Percentiles rank a stretch among this genome's conserved stretches.
These are phyloP conservation scores for Lachnellula occidentalis DNA, from an alignment of 2,329 filamentous ascomycete species.

Conservation along the genomic window DNA sequence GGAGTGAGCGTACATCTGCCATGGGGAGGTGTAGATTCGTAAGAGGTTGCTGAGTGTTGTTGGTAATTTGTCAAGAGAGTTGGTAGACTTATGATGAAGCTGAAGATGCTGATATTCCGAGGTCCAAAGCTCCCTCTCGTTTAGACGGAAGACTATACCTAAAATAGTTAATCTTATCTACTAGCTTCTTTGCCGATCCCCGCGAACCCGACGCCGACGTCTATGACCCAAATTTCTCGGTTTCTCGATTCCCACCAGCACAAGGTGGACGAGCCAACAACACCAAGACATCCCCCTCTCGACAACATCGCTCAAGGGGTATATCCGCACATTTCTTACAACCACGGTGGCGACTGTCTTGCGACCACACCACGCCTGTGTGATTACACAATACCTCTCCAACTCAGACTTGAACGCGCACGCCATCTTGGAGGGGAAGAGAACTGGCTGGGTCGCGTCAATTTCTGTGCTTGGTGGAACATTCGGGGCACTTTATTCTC, in stretches of 20 bases:
- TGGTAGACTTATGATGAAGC: neutral
- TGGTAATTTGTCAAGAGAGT: neutral
- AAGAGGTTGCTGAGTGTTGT: neutral
- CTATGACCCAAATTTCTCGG: neutral
- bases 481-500: constrained; percentile 1
- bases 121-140: neutral
- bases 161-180: too few species aligned
- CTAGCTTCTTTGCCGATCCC: neutral
- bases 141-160: too few species aligned
- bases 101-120: constrained; percentile 1
- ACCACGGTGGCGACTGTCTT: constrained; percentile 9
- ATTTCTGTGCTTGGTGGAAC: neutral
- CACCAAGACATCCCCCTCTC: constrained; percentile 2
- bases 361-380: neutral
- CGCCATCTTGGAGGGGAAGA: neutral
- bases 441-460: neutral
- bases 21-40: constrained; percentile 40
- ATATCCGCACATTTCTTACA: constrained; percentile 4
- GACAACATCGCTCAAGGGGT: neutral
- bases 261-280: neutral
- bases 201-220: constrained; percentile 6
- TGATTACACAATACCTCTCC: too few species aligned
- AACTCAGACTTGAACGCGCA: too few species aligned
- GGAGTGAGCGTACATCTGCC: constrained; percentile 74
- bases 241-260: too few species aligned